phyloP scores from a whole-genome alignment of 129 eudicot species.

The Pulicaria dysenterica region DNA sequence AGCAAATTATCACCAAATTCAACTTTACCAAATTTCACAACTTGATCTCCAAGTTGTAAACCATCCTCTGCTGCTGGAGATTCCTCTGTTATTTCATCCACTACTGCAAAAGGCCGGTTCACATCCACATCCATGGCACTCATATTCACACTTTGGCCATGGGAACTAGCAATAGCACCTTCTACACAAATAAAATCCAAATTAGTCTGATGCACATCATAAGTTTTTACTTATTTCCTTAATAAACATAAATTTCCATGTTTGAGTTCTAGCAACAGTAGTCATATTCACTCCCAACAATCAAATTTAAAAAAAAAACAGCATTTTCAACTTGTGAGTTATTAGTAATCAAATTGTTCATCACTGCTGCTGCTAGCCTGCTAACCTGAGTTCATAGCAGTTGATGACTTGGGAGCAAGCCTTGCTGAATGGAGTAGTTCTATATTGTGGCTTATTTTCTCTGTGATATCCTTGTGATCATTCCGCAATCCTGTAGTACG shows the following conservation, averaged over 20 bases:
- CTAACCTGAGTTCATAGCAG: conserved; percentile 53
- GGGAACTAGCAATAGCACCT: conserved; percentile 35
- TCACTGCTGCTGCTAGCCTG: conserved; percentile 40
- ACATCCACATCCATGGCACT: conserved; percentile 56
- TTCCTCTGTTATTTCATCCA: conserved; percentile 88
- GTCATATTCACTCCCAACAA: no score
- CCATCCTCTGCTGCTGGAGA: conserved; percentile 99
- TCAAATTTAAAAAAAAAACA: not conserved
- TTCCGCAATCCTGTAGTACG: conserved; percentile 62
- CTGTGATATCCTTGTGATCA: conserved; percentile 78
- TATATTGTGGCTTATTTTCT: conserved; percentile 65
- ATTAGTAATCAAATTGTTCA: conserved; percentile 5
- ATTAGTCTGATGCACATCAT: not conserved
- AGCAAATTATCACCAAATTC: conserved; percentile 84
- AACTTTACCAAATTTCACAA: conserved; percentile 83
- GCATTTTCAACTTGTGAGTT: not conserved
- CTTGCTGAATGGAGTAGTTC: conserved; percentile 75
- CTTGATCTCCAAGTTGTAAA: conserved; percentile 92
- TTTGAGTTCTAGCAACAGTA: not conserved
- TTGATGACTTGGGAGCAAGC: conserved; percentile 42
- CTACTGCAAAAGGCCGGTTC: conserved; percentile 83
- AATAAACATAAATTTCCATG: not conserved
- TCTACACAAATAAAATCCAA: conserved; percentile 10
- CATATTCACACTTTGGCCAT: conserved; percentile 29
- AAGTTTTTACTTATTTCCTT: not conserved